Evolutionary conservation across 139 green algal species (phyloP), one percentile per base, ranked within the genome.

Genomic region (Edaphochlamys debaryana): DNA sequence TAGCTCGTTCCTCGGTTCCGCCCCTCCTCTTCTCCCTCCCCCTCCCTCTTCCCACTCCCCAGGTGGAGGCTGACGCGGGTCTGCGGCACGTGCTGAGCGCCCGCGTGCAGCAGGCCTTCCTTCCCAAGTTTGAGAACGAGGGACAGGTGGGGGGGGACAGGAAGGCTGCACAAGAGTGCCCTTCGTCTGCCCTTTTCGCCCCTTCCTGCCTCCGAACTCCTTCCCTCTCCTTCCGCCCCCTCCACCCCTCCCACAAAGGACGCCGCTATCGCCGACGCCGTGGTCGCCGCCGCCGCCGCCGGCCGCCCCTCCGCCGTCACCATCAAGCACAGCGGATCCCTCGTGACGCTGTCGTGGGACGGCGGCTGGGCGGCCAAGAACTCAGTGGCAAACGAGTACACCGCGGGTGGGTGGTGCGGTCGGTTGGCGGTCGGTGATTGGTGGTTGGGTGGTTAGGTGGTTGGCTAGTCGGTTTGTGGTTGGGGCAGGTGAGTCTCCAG

Each of bases 91-190:
- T 90, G 32, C 20, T 80, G 32, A 62, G 42, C 20, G 88, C 86
- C 0, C 38, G 48, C 0, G 90, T 92, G 81, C 88, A 92, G 69
- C 90, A 94, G 69, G 88, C 90, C 56, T 94, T 94, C 76, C 86
- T 94, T 67, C 90, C 90, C 60, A 94, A 94, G 88, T 94, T 94
- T 69, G 88, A 94, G 66, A 94, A 92, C 34, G 90, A 94, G 81
- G 87, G 73, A 32, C 85, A 94, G 85, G 90, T 82, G 42, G 0
- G 73, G 45, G n/a, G n/a, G n/a, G n/a, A n/a, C n/a, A n/a, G n/a
- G n/a, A n/a, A n/a, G n/a, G n/a, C n/a, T n/a, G n/a, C n/a, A n/a
- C n/a, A n/a, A n/a, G n/a, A n/a, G n/a, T n/a, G n/a, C n/a, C n/a
- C n/a, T n/a, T n/a, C n/a, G n/a, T n/a, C n/a, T n/a, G n/a, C n/a